Base-by-base conservation (phyloP, 768 basidiomycete species). In the Dacryopinax primogenitus region DNA sequence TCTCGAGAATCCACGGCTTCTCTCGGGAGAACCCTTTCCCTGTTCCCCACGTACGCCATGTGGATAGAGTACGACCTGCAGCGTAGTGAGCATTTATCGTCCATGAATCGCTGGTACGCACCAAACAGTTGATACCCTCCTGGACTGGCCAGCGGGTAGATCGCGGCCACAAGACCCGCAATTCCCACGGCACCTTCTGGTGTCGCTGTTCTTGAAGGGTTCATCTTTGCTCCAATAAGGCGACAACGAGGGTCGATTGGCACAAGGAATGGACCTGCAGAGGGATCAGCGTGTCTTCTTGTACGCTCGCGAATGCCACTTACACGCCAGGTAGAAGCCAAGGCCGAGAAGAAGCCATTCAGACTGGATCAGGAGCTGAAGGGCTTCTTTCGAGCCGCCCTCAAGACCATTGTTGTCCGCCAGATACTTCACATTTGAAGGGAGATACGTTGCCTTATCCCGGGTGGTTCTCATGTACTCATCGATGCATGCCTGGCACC, bases 151-250 rank as follows among this genome's bases (percentile, higher is more conserved):
- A 84, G 78, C 0, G 84, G 84, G 68, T 86, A 86, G 37, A 86
- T 86, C 0, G 85, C 86, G 2, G 82, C 79, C 2, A 86, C 80
- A 0, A 82, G 78, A 0, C 86, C 86, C 1, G 85, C 86, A 23
- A 86, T 82, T 0, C 85, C 86, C n/a, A 87, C 78, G 0, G 86
- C 85, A 12, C 86, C 86, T 81, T 85, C 70, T 0, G 85, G 83
- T 0, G 86, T 88, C 66, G 77, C 84, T 0, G 84, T 85, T 7
- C 86, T 76, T 0, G 85, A 85, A 0, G 86, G 86, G 64, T 88
- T 88, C 83, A 87, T 86, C 72, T 88, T 88, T 66, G 87, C 86
- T 0, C 83, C 84, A 3, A 84, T 78, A 0, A 88, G 72, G 36
- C 85, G 76, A 66, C 80, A 81, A 33, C 83, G 76, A 7, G 82